Percentiles rank a stretch among this genome's conserved stretches.
Conservation (phyloP, 805 yeast genomes). For the Hanseniaspora nectarophila region DNA sequence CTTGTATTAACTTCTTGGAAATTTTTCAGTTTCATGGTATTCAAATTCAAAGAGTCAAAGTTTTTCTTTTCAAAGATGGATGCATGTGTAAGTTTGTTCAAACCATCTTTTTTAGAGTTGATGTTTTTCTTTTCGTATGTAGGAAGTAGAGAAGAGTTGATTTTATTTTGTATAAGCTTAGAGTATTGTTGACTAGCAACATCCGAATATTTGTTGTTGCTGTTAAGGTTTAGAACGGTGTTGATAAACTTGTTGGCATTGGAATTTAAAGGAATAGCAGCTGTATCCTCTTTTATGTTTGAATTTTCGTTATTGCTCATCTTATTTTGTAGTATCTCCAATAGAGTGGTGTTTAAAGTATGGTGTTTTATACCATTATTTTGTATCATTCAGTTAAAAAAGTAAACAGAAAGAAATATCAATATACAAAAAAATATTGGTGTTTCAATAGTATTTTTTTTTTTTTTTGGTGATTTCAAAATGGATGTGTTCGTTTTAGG, state of each 20-base stretch:
- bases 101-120: background rate
- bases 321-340: background rate
- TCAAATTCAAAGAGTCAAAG: conserved; percentile 10
- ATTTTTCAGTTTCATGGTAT: background rate
- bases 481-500: too few relatives aligned
- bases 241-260: background rate
- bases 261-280: background rate
- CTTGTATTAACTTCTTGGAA: conserved; percentile 10
- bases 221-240: background rate
- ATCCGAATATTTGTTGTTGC: background rate
- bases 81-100: conserved; percentile 1
- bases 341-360: background rate
- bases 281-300: background rate
- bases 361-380: too few relatives aligned
- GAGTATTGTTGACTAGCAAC: conserved; percentile 9
- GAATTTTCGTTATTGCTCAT: background rate
- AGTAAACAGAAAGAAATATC: too few relatives aligned
- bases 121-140: background rate
- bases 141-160: conserved; percentile 9
- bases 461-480: too few relatives aligned
- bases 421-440: too few relatives aligned
- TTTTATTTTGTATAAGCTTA: background rate
- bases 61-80: conserved; percentile 2
- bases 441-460: too few relatives aligned
- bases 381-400: too few relatives aligned